Evolutionary conservation across 1,284 basidiomycete species (phyloP), one percentile per base, ranked within the genome.

Genomic region (Puccinia horiana): DNA sequence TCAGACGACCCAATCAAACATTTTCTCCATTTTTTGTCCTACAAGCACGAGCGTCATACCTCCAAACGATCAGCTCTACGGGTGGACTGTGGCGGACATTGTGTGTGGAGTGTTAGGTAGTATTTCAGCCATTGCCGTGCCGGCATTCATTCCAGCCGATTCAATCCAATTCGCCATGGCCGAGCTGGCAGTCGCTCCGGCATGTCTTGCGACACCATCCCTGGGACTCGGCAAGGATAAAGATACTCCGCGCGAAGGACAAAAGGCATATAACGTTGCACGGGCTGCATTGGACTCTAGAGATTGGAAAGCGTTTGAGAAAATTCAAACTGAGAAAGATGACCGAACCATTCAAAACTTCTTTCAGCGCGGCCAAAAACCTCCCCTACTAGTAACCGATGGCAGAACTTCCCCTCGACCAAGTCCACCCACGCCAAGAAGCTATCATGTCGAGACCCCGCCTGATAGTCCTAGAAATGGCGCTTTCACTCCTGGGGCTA

Each of bases 121-220:
- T 42, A 44, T 81, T 52, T 72, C 78, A 29, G 78, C 65, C 37
- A 44, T 70, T 14, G 32, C 40, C 47, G 76, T 79, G 29, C 76
- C 76, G 37, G 76, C 65, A 8, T 79, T 69, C 26, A 42, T 79
- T 26, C 76, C 76, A n/a, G 76, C 76, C 1, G 76, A 79, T 70
- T 44, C 76, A 11, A 29, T 70, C 11, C 52, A 67, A 52, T 65
- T 70, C 11, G 26, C 65, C 11, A 42, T 70, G 49, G 76, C 76
- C 35, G 49, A 44, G 29, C n/a, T 54, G 29, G 35, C 76, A 1
- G 76, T 67, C 29, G 44, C n/a, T 20, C 44, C 76, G 11, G 44
- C 63, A 16, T 37, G 56, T n/a, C 49, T 40, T n/a, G 76, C 49
- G 11, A 29, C 47, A 18, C 35, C 47, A 37, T 65, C 37, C 1